Conservation (phyloP, 1,284 basidiomycete genomes). For the Fomitopsis pinicola region DNA sequence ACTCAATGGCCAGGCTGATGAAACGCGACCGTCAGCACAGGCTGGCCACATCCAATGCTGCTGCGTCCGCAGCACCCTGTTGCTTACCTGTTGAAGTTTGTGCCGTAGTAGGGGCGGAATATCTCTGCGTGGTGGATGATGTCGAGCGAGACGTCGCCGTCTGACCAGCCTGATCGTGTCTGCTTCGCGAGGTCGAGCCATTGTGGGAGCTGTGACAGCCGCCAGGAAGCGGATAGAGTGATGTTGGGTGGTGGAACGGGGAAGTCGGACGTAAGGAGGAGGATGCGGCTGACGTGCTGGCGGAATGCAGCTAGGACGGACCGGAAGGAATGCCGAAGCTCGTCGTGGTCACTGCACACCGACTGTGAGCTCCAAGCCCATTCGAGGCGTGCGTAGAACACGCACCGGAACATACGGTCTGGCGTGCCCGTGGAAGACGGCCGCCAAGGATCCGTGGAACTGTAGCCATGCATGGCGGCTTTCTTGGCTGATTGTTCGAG, state of each 20-base stretch:
- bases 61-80: neutral
- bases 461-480: slow-evolving; percentile 7
- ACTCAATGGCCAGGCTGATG: slow-evolving; percentile 4
- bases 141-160: slow-evolving; percentile 1
- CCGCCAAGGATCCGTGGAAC: slow-evolving; percentile 20
- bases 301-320: slow-evolving; percentile 25
- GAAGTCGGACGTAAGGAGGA: slow-evolving; percentile 26
- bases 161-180: neutral
- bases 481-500: slow-evolving; percentile 17
- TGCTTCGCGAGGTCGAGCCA: slow-evolving; percentile 5
- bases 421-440: slow-evolving; percentile 17
- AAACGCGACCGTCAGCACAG: slow-evolving; percentile 17
- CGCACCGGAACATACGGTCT: slow-evolving; percentile 24
- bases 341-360: slow-evolving; percentile 23
- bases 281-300: slow-evolving; percentile 17
- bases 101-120: slow-evolving; percentile 7
- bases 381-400: neutral
- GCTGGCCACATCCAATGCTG: neutral
- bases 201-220: slow-evolving; percentile 7
- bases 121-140: slow-evolving; percentile 9
- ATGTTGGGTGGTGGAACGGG: slow-evolving; percentile 14
- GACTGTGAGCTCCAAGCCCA: neutral
- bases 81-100: slow-evolving; percentile 8
- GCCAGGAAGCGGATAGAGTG: slow-evolving; percentile 14
- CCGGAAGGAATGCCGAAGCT: slow-evolving; percentile 26